Conservation (phyloP, 1,284 basidiomycete species). For the Rhodotorula sp. region DNA sequence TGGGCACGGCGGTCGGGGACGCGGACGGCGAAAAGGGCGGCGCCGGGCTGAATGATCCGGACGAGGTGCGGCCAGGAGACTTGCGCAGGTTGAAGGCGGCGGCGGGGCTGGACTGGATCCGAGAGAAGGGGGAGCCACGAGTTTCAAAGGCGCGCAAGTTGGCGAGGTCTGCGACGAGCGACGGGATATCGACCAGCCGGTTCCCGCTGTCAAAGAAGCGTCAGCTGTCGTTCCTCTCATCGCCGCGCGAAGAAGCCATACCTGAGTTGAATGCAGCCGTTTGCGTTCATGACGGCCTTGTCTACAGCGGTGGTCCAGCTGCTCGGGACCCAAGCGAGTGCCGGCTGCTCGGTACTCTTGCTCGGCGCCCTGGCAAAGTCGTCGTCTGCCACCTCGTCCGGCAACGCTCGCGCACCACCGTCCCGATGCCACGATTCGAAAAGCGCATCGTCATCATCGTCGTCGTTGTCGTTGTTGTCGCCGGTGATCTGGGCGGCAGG, state of each 20-base stretch:
- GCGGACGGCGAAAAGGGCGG: not conserved
- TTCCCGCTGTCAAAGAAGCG: conserved; percentile 5
- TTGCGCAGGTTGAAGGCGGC: not conserved
- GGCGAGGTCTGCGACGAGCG: conserved; percentile 23
- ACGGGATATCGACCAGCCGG: conserved; percentile 16
- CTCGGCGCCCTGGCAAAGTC: not conserved
- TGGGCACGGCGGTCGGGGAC: conserved; percentile 15
- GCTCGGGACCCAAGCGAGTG: not conserved
- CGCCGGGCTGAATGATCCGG: conserved; percentile 13
- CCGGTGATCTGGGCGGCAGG: not conserved
- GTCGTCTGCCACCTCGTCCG: not conserved
- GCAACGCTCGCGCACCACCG: not conserved
- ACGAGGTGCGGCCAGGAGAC: conserved; percentile 13
- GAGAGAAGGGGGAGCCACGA: not conserved
- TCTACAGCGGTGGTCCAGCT: conserved; percentile 18
- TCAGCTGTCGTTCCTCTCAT: not conserved
- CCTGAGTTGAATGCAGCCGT: conserved; percentile 26
- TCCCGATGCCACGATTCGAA: conserved; percentile 7
- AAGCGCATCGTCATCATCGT: conserved; percentile 16
- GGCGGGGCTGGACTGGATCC: conserved; percentile 12
- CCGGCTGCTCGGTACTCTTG: not conserved
- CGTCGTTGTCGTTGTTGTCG: conserved; percentile 6
- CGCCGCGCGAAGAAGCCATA: not conserved
- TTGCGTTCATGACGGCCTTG: conserved; percentile 13
- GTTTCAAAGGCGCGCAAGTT: conserved; percentile 1